Evolutionary conservation across 2,329 filamentous ascomycete genomes (phyloP).

Genomic region (Alternaria burnsii): DNA sequence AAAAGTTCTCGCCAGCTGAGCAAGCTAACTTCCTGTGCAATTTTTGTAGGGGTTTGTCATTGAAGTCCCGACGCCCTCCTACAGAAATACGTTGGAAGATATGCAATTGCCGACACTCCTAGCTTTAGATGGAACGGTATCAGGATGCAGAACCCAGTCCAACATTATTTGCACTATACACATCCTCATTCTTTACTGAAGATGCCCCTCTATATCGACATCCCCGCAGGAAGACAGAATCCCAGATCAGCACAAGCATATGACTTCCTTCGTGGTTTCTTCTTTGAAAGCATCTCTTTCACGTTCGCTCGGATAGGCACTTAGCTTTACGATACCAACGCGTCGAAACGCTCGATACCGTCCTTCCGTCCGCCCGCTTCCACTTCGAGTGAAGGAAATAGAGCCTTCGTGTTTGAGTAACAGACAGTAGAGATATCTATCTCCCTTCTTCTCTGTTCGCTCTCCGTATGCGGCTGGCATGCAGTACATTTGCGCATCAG

Average conservation of each 20-base stretch:
- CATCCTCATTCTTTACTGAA: not conserved
- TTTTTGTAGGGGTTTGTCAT: no score
- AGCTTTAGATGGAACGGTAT: not conserved
- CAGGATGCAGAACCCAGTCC: not conserved
- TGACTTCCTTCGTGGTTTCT: not conserved
- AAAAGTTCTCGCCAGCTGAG: no score
- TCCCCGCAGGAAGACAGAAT: not conserved
- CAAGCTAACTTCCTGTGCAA: no score
- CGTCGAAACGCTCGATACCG: not conserved
- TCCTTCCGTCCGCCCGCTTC: not conserved
- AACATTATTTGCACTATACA: not conserved
- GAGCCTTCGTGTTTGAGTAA: slow-evolving; percentile 4
- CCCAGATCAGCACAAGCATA: not conserved
- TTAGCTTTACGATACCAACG: slow-evolving; percentile 4
- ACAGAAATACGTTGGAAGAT: no score
- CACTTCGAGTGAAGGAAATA: not conserved
- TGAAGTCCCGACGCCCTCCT: no score
- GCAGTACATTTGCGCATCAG: slow-evolving; percentile 10
- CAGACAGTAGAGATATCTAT: slow-evolving; percentile 8
- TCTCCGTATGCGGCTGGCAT: slow-evolving; percentile 15
- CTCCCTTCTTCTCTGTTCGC: not conserved
- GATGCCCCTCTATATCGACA: not conserved
- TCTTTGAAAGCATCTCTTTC: not conserved
- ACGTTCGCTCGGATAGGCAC: not conserved
- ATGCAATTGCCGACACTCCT: no score